Conservation (phyloP, 2,329 filamentous ascomycete species). For the Alternaria consortialis region DNA sequence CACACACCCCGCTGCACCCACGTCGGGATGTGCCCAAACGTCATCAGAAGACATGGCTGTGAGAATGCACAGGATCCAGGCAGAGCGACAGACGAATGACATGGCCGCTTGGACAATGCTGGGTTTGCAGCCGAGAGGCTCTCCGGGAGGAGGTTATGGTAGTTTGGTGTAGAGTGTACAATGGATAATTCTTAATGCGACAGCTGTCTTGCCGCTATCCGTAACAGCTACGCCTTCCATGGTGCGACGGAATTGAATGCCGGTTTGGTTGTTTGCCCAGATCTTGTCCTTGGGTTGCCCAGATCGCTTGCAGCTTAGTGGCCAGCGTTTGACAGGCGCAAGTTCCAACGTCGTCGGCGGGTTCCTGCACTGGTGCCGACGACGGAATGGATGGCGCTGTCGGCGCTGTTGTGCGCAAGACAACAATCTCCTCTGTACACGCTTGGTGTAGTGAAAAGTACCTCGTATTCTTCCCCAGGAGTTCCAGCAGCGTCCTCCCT, state of each 20-base stretch:
- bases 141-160: slow-evolving; percentile 17
- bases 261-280: background rate
- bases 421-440: background rate
- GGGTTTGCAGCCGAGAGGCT: slow-evolving; percentile 16
- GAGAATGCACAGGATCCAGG: slow-evolving; percentile 30
- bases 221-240: slow-evolving; percentile 1
- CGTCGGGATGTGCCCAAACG: background rate
- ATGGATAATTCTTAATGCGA: background rate
- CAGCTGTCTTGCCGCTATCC: background rate
- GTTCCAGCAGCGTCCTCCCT: slow-evolving; percentile 1
- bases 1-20: slow-evolving; percentile 4
- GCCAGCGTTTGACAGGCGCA: background rate
- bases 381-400: background rate
- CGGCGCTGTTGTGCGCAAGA: background rate
- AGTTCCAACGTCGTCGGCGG: slow-evolving; percentile 1
- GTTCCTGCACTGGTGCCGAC: slow-evolving; percentile 13
- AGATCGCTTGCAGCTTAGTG: background rate
- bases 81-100: slow-evolving; percentile 28
- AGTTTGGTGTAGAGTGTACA: slow-evolving; percentile 13
- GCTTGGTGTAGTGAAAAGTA: background rate
- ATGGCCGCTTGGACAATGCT: slow-evolving; percentile 27
- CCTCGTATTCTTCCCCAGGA: background rate
- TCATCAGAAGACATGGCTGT: slow-evolving; percentile 21
- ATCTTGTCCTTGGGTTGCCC: slow-evolving; percentile 1
- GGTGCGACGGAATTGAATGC: slow-evolving; percentile 1